These are phyloP conservation scores for Elsinoe arachidis DNA, from an alignment of 2,329 filamentous ascomycete genomes.

Conservation along the genomic window DNA sequence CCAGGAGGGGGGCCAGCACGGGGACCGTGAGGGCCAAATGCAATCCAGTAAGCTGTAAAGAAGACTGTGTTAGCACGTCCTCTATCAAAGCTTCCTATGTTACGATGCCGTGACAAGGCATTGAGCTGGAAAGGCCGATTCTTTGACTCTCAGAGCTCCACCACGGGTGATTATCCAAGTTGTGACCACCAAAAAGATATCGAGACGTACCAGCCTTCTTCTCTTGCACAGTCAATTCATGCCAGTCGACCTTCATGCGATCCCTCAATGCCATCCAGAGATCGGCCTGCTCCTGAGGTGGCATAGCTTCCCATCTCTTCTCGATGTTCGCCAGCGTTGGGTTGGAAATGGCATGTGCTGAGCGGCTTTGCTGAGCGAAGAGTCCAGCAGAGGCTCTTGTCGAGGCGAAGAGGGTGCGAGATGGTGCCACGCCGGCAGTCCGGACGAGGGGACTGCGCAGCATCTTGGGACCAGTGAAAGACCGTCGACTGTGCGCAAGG, in stretches of 20 bases:
- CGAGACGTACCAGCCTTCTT: constrained; percentile 90
- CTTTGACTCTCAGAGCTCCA: too few species aligned
- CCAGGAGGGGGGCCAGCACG: constrained; percentile 75
- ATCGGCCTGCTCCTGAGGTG: constrained; percentile 97
- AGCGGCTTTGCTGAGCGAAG: constrained; percentile 43
- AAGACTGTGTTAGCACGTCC: constrained; percentile 19
- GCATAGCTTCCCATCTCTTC: constrained; percentile 98
- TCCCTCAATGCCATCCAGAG: constrained; percentile 98
- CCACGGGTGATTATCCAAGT: too few species aligned
- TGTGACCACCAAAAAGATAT: background rate
- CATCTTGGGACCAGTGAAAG: constrained; percentile 9
- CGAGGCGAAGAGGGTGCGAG: constrained; percentile 8
- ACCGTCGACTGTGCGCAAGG: background rate
- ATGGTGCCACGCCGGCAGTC: constrained; percentile 16
- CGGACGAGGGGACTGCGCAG: constrained; percentile 18
- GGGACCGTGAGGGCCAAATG: constrained; percentile 92
- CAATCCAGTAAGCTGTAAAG: constrained; percentile 86
- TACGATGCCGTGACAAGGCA: too few species aligned
- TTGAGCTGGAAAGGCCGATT: background rate
- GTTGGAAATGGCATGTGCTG: constrained; percentile 92
- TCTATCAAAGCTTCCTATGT: constrained; percentile 9
- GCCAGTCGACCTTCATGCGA: constrained; percentile 98
- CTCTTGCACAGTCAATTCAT: constrained; percentile 88
- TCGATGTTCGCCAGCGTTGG: constrained; percentile 96
- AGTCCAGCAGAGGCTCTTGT: constrained; percentile 24